These are phyloP conservation scores for Candida koratica DNA, from an alignment of 805 yeast genomes.

Conservation along the genomic window DNA sequence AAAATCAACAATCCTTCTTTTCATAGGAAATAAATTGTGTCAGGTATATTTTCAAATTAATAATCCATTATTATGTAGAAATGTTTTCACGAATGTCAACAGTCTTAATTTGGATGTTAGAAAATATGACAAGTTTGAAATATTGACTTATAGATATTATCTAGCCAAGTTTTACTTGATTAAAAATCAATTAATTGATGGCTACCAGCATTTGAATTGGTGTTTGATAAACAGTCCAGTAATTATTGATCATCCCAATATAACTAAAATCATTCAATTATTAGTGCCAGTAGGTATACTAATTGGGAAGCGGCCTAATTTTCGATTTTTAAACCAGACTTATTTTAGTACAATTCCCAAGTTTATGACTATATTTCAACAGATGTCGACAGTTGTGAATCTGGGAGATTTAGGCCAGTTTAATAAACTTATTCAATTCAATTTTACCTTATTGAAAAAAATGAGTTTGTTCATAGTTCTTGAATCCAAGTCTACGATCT, in stretches of 20 bases:
- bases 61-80: slow-evolving; percentile 56
- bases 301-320: slow-evolving; percentile 51
- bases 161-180: slow-evolving; percentile 53
- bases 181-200: slow-evolving; percentile 46
- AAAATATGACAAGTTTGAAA: slow-evolving; percentile 41
- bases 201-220: slow-evolving; percentile 52
- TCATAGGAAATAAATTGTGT: slow-evolving; percentile 52
- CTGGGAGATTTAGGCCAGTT: slow-evolving; percentile 42
- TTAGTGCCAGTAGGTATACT: slow-evolving; percentile 52
- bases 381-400: slow-evolving; percentile 34
- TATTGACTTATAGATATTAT: slow-evolving; percentile 50
- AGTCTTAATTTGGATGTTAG: slow-evolving; percentile 43
- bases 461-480: slow-evolving; percentile 41
- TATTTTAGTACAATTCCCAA: slow-evolving; percentile 13
- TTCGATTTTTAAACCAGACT: slow-evolving; percentile 14
- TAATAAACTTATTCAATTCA: slow-evolving; percentile 25
- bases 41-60: slow-evolving; percentile 52
- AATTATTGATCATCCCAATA: slow-evolving; percentile 29
- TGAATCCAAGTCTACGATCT: slow-evolving; percentile 41
- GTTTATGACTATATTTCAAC: slow-evolving; percentile 31
- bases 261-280: slow-evolving; percentile 41
- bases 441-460: slow-evolving; percentile 32
- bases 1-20: slow-evolving; percentile 45
- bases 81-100: slow-evolving; percentile 58
- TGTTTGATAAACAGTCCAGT: slow-evolving; percentile 42